Evolutionary conservation across 2,329 filamentous ascomycete genomes (phyloP).

Genomic region (Fusarium oxysporum): DNA sequence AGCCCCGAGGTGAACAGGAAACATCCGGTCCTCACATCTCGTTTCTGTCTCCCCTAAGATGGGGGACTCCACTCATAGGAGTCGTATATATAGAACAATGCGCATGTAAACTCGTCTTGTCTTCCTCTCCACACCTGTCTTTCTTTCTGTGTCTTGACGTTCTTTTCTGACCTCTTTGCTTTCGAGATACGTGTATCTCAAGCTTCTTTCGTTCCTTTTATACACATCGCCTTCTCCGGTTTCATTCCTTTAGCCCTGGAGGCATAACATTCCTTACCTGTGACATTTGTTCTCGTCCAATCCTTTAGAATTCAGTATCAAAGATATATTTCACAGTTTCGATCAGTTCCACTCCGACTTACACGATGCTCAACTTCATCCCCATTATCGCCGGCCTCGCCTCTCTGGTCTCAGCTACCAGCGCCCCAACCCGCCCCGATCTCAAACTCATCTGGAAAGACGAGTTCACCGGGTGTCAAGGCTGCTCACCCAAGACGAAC

Average conservation of each 20-base stretch:
- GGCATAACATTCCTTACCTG: constrained; percentile 35
- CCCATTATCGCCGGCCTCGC: constrained; percentile 36
- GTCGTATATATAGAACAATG: constrained; percentile 36
- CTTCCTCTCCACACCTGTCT: constrained; percentile 30
- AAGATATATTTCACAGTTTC: not conserved
- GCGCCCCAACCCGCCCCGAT: constrained; percentile 54
- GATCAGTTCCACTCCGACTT: constrained; percentile 25
- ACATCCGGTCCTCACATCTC: constrained; percentile 24
- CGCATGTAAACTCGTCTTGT: constrained; percentile 9
- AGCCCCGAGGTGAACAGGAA: constrained; percentile 18
- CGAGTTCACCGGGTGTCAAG: constrained; percentile 56
- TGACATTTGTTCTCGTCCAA: constrained; percentile 13
- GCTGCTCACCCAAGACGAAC: constrained; percentile 50
- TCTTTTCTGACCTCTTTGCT: constrained; percentile 24
- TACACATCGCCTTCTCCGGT: constrained; percentile 17
- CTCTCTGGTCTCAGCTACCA: constrained; percentile 50
- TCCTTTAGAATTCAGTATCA: not conserved
- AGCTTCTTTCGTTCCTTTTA: constrained; percentile 25
- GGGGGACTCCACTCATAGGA: constrained; percentile 19
- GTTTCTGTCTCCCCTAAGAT: constrained; percentile 12
- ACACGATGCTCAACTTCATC: constrained; percentile 45
- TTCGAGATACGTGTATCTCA: constrained; percentile 30
- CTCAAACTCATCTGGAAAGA: constrained; percentile 60
- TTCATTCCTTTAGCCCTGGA: constrained; percentile 40
- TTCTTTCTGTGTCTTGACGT: constrained; percentile 35